Evolutionary conservation across 2,329 filamentous ascomycete genomes (phyloP), one percentile per base, ranked within the genome.

Genomic region (Nectriaceae sp.): DNA sequence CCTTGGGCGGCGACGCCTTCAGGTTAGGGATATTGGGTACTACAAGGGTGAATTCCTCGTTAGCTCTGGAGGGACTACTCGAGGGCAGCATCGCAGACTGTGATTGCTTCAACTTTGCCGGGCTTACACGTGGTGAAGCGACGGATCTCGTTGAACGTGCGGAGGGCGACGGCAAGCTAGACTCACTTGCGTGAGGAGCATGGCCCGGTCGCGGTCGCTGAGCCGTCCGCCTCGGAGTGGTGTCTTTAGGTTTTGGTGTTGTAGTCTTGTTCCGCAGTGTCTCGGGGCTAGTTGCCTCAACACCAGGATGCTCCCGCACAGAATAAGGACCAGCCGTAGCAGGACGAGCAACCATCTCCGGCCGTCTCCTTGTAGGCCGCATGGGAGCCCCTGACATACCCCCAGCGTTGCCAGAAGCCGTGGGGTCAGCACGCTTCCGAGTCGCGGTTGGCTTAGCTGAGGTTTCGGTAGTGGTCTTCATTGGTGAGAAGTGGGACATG

Each of bases 321-420:
- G 83, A 86, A 62, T 87, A 87, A 0, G 83, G 83, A 0, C 83
- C 83, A 11, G 83, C 83, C 11, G 83, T 87, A 11, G 83, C 83
- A 26, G 83, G 83, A 48, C 83, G 75, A 21, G 78, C 71, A 37
- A 75, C 75, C 57, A 82, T 71, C 46, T 85, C 83, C 3, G 82
- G 81, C 36, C 80, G 73, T 56, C 76, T 78, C 64, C 77, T 79
- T 36, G 76, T 73, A 40, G 83, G 83, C 47, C 83, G 74, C 75
- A 85, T 82, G 1, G 83, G 83, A 21, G 83, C 83, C 39, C 79
- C 80, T 10, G 83, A 85, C 67, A 87, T 77, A 29, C 83, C 82
- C 15, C 79, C 78, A 22, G 79, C 73, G 21, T 76, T 73, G 49
- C 72, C 70, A 10, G 70, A 71, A 47, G 76, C 67, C 11, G 69